Percentiles rank a stretch among this genome's conserved stretches.
Evolutionary conservation across 1,284 basidiomycete species (phyloP).

Genomic region (Boletus semigastroideus): DNA sequence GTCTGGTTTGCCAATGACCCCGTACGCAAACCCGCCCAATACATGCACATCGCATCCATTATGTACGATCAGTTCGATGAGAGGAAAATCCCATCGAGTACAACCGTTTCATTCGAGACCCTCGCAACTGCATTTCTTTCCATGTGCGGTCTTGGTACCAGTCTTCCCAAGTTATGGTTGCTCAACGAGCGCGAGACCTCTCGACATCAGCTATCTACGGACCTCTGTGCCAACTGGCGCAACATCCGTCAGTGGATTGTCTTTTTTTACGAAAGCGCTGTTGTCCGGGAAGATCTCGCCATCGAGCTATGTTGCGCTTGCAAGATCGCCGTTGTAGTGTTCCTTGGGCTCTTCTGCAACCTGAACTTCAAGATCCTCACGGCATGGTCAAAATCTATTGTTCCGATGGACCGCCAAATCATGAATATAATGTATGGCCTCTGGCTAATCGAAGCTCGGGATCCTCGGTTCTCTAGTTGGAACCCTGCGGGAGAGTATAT

Average conservation of each 20-base stretch:
- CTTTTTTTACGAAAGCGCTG: conserved; percentile 19
- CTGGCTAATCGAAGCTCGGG: conserved; percentile 28
- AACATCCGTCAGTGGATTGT: conserved; percentile 29
- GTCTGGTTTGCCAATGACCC: no score
- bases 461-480: conserved; percentile 27
- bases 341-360: conserved; percentile 27
- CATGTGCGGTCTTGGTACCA: conserved; percentile 22
- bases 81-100: conserved; percentile 17
- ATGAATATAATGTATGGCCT: conserved; percentile 31
- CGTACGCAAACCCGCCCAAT: conserved; percentile 19
- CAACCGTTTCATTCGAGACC: neutral
- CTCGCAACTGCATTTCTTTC: conserved; percentile 16
- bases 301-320: conserved; percentile 15
- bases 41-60: conserved; percentile 20
- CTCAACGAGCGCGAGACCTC: conserved; percentile 12
- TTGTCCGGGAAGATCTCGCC: conserved; percentile 7
- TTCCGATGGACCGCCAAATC: conserved; percentile 24
- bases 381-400: conserved; percentile 29
- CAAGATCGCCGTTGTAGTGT: conserved; percentile 26
- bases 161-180: no score
- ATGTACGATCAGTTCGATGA: conserved; percentile 22
- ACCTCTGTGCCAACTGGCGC: conserved; percentile 18
- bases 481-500: conserved; percentile 7
- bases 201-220: conserved; percentile 14
- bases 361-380: conserved; percentile 14